These are phyloP conservation scores for Nitzschia palea DNA, from an alignment of 108 stramenopile genomes.

Conservation along the genomic window DNA sequence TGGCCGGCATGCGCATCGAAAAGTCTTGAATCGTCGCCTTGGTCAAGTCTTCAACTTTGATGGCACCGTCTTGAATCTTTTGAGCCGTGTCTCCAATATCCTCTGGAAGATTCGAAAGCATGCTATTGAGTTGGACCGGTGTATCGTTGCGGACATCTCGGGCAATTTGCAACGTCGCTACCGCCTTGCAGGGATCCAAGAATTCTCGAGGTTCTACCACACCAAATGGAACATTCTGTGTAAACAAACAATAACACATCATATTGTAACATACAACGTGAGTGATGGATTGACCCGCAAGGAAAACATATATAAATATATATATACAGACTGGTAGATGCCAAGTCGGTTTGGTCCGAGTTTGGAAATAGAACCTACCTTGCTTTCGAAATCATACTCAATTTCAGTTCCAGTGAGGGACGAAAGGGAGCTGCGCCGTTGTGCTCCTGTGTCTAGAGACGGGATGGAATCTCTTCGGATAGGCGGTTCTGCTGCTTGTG, in stretches of 20 bases:
- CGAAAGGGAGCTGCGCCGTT: neutral
- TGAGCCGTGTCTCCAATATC: constrained; percentile 43
- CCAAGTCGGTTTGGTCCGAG: neutral
- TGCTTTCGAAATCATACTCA: constrained; percentile 65
- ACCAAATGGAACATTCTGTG: constrained; percentile 52
- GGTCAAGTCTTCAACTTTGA: constrained; percentile 13
- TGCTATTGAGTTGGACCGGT: constrained; percentile 57
- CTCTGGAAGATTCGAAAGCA: constrained; percentile 50
- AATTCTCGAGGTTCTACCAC: constrained; percentile 63
- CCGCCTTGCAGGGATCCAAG: constrained; percentile 69
- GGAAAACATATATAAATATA: neutral
- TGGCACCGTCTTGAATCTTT: constrained; percentile 14
- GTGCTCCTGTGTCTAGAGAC: neutral
- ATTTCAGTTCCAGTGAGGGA: constrained; percentile 10
- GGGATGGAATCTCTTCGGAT: neutral
- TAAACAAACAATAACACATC: neutral
- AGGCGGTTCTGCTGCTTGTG: neutral
- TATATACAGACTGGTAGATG: too few relatives aligned
- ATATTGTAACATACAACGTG: neutral
- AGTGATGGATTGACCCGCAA: neutral
- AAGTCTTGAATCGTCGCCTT: constrained; percentile 37
- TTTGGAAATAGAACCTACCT: constrained; percentile 29
- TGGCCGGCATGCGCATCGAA: constrained; percentile 53
- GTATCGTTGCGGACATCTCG: constrained; percentile 78
- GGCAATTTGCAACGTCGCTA: constrained; percentile 82